Evolutionary conservation across 805 yeast genomes (phyloP).

Genomic region (Starmerella potacharoeniae): DNA sequence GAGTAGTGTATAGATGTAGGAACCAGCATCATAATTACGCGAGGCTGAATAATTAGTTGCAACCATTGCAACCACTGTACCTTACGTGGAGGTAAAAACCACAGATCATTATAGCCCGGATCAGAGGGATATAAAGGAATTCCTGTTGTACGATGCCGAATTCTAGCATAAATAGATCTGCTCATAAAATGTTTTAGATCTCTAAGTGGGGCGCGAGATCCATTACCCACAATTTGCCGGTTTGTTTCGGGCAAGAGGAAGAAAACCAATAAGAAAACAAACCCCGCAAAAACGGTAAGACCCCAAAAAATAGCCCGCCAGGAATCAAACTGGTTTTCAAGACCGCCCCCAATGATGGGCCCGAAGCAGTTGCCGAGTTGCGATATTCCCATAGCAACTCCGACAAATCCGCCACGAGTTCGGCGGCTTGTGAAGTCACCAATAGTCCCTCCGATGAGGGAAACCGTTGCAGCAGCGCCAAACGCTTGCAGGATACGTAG

Average conservation of each 20-base stretch:
- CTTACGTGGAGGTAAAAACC: constrained; percentile 20
- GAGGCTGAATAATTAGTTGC: constrained; percentile 35
- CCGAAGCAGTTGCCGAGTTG: constrained; percentile 69
- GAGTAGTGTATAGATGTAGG: constrained; percentile 57
- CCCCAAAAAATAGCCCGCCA: constrained; percentile 68
- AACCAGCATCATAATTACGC: constrained; percentile 39
- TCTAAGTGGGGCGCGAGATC: constrained; percentile 39
- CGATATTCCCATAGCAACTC: constrained; percentile 52
- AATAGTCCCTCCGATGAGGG: constrained; percentile 56
- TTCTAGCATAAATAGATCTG: constrained; percentile 22
- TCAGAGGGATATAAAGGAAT: constrained; percentile 20
- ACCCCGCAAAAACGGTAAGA: constrained; percentile 52
- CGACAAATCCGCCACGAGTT: constrained; percentile 62
- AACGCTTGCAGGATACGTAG: constrained; percentile 67
- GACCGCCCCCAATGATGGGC: constrained; percentile 51
- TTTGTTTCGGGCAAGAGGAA: constrained; percentile 62
- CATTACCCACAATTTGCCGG: constrained; percentile 63
- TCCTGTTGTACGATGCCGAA: constrained; percentile 19
- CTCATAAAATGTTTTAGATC: constrained; percentile 8
- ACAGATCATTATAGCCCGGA: constrained; percentile 17
- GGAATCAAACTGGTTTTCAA: constrained; percentile 35
- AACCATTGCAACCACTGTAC: constrained; percentile 28
- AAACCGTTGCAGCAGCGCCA: constrained; percentile 64
- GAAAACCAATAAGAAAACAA: constrained; percentile 28
- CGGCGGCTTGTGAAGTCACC: constrained; percentile 60